Conservation (phyloP, 129 eudicot genomes). For the Ambrosia artemisiifolia region DNA sequence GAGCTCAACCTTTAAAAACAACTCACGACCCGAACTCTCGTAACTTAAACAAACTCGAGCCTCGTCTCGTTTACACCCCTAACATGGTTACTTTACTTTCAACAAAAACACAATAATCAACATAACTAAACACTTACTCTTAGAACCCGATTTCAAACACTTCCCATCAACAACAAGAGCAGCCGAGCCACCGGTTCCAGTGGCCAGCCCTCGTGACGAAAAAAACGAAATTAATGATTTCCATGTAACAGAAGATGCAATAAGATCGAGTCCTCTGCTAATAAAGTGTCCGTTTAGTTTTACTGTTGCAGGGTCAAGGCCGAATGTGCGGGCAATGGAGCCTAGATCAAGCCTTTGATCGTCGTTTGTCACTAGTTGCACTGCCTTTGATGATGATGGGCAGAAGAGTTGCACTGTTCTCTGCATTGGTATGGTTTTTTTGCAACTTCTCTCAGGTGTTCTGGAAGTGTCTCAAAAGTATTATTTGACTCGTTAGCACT, state of each 20-base stretch:
- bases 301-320: constrained; percentile 65
- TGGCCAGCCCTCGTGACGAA: constrained; percentile 55
- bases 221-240: constrained; percentile 70
- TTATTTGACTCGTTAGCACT: neutral
- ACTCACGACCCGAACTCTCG: no score
- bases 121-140: constrained; percentile 43
- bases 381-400: constrained; percentile 47
- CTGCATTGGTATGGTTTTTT: constrained; percentile 21
- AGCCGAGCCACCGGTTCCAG: constrained; percentile 48
- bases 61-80: no score
- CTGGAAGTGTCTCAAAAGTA: constrained; percentile 26
- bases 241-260: constrained; percentile 91
- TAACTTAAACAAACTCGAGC: no score
- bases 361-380: constrained; percentile 49
- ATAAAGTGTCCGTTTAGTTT: constrained; percentile 86
- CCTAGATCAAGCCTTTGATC: constrained; percentile 68
- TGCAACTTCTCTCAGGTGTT: constrained; percentile 25
- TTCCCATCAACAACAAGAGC: constrained; percentile 67
- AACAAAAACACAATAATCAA: neutral
- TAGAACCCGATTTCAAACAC: constrained; percentile 52
- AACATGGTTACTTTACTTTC: no score
- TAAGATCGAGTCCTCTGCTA: constrained; percentile 64
- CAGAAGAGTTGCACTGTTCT: constrained; percentile 49
- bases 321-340: constrained; percentile 61
- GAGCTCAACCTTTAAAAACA: no score